phyloP scores from a whole-genome alignment of 306 rosid genomes.

The Malus orientalis region DNA sequence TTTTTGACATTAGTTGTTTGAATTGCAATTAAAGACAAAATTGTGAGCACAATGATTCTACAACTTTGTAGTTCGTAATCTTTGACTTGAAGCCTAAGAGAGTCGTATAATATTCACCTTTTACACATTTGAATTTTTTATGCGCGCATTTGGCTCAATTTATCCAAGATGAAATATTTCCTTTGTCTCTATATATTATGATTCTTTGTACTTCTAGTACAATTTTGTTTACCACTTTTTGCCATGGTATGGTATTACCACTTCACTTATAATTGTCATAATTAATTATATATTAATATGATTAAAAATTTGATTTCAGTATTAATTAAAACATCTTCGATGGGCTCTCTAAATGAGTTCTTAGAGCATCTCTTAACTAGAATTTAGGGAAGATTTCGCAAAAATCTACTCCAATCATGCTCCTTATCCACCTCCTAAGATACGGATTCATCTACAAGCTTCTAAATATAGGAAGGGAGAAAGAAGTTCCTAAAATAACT shows the following conservation, averaged over 20 bases:
- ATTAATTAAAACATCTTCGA: too few species aligned
- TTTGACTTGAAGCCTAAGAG: constrained; percentile 34
- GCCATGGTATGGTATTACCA: not conserved
- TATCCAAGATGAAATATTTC: not conserved
- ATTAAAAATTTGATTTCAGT: not conserved
- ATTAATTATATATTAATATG: not conserved
- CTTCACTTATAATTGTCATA: not conserved
- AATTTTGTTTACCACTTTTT: not conserved
- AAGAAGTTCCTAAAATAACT: too few species aligned
- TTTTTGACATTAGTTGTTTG: constrained; percentile 1
- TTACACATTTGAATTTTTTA: not conserved
- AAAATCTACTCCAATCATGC: too few species aligned
- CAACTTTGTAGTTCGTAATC: constrained; percentile 15
- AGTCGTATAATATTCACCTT: not conserved
- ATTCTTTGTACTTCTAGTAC: not conserved
- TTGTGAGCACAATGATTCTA: constrained; percentile 23
- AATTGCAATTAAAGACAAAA: constrained; percentile 12
- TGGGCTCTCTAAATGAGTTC: too few species aligned
- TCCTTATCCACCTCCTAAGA: too few species aligned
- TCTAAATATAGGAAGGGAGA: too few species aligned
- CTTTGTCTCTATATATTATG: constrained; percentile 5
- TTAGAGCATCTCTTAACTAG: too few species aligned
- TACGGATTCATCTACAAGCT: too few species aligned
- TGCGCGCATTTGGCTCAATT: not conserved
- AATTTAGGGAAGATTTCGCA: too few species aligned